Evolutionary conservation across 176 grass and related monocot species (phyloP), one percentile per base, ranked within the genome.

Genomic region (Carex cristatella): DNA sequence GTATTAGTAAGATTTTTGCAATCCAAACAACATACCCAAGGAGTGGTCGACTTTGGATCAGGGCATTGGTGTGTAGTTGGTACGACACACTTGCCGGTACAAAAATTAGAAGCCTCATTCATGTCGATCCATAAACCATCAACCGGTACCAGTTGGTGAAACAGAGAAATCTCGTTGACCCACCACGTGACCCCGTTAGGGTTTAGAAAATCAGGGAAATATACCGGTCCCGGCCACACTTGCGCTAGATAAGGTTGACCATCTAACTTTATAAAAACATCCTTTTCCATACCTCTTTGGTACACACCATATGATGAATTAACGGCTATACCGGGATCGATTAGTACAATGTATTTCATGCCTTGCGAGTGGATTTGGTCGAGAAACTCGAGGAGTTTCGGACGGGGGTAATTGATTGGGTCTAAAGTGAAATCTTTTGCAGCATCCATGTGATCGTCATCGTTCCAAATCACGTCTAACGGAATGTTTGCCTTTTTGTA

Each of bases 31-130:
- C 95, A 98, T 5, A 92, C 10, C 93, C 95, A 98, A 1, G 95
- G 95, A 13, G 91, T 90, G n/a, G 86, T 93, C 0, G 93, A 79
- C 5, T 87, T 35, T n/a, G 91, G 93, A 10, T 83, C 15, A 0
- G 93, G 93, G 83, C 95, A 98, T 8, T 10, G 7, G 42, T 94
- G 93, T 0, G 65, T 91, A 32, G 70, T 95, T 7, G 93, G 95
- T 10, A 98, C 82, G 0, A 83, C 84, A 80, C 95, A 98, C 71
- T 98, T 93, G 28, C 95, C 95, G 0, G 91, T 98, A 58, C 95
- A 98, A 61, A 98, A 98, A 69, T 98, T 98, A 30, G 95, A 98
- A 27, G 82, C 95, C 87, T 98, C 95, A 4, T 98, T 98, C 95
- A 98, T 98, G 79, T 98, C 95, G 5, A 98, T 98, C 95, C 95